Evolutionary conservation across 306 rosid species (phyloP).

Genomic region (Erythrophleum fordii): DNA sequence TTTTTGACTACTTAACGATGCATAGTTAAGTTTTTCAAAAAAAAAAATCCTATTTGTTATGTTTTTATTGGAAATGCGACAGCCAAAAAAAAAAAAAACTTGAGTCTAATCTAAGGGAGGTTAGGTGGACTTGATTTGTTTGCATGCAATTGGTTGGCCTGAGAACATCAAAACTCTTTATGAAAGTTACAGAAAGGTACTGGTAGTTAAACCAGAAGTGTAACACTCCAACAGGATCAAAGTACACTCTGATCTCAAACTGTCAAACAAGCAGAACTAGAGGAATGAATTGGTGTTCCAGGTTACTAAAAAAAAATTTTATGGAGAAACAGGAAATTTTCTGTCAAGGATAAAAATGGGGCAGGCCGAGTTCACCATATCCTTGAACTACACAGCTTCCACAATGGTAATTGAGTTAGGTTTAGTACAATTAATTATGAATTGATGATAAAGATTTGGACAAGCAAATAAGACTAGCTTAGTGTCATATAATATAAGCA

Average conservation of each 20-base stretch:
- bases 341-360: constrained; percentile 10
- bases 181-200: constrained; percentile 24
- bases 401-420: constrained; percentile 33
- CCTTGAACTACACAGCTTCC: background rate
- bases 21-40: background rate
- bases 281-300: too few relatives aligned
- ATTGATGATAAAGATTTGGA: background rate
- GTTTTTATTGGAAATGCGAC: background rate
- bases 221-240: background rate
- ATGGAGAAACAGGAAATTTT: background rate
- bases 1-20: background rate
- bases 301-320: too few relatives aligned
- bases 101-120: background rate
- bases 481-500: background rate
- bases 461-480: background rate
- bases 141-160: constrained; percentile 41
- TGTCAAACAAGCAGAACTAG: background rate
- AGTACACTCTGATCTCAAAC: background rate
- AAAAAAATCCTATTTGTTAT: background rate
- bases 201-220: constrained; percentile 44
- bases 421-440: constrained; percentile 17
- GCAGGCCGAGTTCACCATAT: constrained; percentile 18
- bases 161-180: constrained; percentile 18
- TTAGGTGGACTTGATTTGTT: constrained; percentile 28
- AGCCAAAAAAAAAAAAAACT: background rate